phyloP scores from a whole-genome alignment of 176 grass and related monocot species.

The Avena sativa region DNA sequence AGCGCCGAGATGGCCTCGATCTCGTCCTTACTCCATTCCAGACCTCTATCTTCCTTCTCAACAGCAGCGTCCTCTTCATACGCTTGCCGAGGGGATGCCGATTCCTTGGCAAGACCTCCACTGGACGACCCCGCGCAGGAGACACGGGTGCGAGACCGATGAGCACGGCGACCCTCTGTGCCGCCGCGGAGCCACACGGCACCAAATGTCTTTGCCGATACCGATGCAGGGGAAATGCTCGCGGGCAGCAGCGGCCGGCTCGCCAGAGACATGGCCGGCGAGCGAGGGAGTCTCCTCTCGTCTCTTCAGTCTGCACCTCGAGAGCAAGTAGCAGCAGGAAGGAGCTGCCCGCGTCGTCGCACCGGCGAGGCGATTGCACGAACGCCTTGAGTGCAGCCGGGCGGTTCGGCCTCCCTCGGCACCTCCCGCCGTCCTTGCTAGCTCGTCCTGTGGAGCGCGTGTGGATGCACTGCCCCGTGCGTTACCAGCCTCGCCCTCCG shows the following conservation, averaged over 20 bases:
- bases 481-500: too few species aligned
- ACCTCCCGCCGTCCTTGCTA: background rate
- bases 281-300: too few species aligned
- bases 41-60: background rate
- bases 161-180: background rate
- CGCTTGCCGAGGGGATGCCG: background rate
- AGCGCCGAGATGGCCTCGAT: conserved; percentile 81
- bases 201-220: background rate
- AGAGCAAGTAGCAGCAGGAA: background rate
- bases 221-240: background rate
- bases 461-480: background rate
- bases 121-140: background rate
- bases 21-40: conserved; percentile 67
- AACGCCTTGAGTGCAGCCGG: background rate
- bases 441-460: background rate
- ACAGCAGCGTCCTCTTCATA: background rate
- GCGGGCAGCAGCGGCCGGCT: conserved; percentile 14
- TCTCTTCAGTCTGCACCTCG: background rate
- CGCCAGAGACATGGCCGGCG: background rate
- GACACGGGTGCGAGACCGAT: background rate
- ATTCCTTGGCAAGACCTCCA: background rate
- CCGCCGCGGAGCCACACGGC: background rate
- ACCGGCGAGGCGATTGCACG: background rate
- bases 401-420: background rate
- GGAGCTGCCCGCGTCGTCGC: background rate